phyloP scores from a whole-genome alignment of 73 alveolate genomes.

The Stentor coeruleus region DNA sequence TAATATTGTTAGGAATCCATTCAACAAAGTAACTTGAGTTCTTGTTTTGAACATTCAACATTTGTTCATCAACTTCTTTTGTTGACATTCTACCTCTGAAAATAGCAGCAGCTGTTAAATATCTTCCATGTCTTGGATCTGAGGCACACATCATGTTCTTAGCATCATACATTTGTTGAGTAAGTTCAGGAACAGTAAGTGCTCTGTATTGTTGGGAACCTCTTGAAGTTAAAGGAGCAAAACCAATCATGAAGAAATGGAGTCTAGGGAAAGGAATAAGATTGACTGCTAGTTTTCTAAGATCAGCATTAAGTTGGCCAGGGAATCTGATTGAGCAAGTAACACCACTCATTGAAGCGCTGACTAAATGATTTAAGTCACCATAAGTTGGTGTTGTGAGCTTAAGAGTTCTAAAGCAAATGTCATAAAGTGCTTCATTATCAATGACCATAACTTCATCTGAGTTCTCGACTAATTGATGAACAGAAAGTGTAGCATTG shows the following conservation, averaged over 20 bases:
- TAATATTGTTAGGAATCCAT: constrained; percentile 94
- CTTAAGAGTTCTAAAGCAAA: constrained; percentile 96
- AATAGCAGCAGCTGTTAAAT: constrained; percentile 50
- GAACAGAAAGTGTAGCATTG: constrained; percentile 96
- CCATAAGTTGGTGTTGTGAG: constrained; percentile 98
- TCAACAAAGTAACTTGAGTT: constrained; percentile 93
- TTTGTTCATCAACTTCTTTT: constrained; percentile 92
- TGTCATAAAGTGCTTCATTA: constrained; percentile 97
- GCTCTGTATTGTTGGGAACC: constrained; percentile 98
- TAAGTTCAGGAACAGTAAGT: constrained; percentile 97
- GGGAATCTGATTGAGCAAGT: constrained; percentile 98
- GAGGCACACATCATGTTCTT: constrained; percentile 99
- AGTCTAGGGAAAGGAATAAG: constrained; percentile 99
- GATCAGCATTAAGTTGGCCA: constrained; percentile 95
- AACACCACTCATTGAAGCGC: constrained; percentile 95
- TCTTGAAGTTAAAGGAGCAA: constrained; percentile 99
- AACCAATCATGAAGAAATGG: constrained; percentile 99
- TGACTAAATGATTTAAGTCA: constrained; percentile 95
- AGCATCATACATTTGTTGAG: constrained; percentile 98
- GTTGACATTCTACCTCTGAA: constrained; percentile 69
- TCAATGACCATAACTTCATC: constrained; percentile 96
- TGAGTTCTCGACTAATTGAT: constrained; percentile 92
- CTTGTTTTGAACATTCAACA: constrained; percentile 89
- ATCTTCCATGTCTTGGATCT: constrained; percentile 97
- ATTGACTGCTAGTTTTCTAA: constrained; percentile 97